Evolutionary conservation across 306 rosid genomes (phyloP).

Genomic region (Pachyrhizus erosus): DNA sequence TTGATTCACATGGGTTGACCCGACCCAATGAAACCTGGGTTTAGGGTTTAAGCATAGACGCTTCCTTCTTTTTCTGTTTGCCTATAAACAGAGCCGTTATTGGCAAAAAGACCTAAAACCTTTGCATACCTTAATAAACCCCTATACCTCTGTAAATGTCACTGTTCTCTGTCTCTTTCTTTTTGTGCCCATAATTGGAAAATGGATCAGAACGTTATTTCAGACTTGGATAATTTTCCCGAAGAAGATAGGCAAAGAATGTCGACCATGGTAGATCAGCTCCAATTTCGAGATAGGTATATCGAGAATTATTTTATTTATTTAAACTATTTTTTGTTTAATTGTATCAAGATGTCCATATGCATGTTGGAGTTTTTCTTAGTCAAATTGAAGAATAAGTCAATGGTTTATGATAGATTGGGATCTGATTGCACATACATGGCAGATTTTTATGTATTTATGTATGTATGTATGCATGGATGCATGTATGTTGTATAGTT

Average conservation of each 20-base stretch:
- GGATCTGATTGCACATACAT: slow-evolving; percentile 5
- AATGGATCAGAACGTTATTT: slow-evolving; percentile 69
- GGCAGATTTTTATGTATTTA: neutral
- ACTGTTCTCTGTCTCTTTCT: neutral
- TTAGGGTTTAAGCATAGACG: slow-evolving; percentile 54
- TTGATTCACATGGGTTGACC: neutral
- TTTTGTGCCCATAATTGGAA: slow-evolving; percentile 29
- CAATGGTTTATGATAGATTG: slow-evolving; percentile 12
- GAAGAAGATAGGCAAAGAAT: slow-evolving; percentile 70
- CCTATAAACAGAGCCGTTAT: neutral
- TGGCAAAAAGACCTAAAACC: neutral
- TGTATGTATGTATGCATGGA: neutral
- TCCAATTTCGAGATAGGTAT: slow-evolving; percentile 83
- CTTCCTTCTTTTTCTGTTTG: neutral
- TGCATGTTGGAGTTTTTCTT: neutral
- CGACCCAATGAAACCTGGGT: neutral
- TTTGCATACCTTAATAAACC: neutral
- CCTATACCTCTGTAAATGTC: neutral
- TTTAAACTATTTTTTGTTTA: neutral
- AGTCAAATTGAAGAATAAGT: neutral
- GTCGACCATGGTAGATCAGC: slow-evolving; percentile 64
- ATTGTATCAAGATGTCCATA: neutral
- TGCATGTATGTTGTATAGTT: neutral
- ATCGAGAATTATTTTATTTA: neutral
- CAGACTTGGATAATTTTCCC: slow-evolving; percentile 58